Percentiles rank a stretch among this genome's conserved stretches.
These are phyloP conservation scores for Penicillium sp. DNA, from an alignment of 2,329 filamentous ascomycete species.

Conservation along the genomic window DNA sequence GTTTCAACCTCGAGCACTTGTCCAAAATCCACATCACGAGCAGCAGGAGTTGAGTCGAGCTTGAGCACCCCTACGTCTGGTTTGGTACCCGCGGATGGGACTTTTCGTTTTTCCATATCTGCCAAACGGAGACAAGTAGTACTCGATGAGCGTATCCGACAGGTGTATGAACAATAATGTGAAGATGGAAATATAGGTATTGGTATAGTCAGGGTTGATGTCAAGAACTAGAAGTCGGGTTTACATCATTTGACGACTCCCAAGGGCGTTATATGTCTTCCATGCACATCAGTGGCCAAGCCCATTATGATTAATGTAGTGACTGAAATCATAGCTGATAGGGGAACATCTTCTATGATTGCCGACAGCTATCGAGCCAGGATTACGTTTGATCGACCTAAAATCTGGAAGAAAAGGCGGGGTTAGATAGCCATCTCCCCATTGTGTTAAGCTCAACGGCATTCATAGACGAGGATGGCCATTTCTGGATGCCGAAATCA, in stretches of 20 bases:
- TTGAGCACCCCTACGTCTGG: constrained; percentile 22
- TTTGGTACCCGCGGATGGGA: background rate
- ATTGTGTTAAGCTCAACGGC: background rate
- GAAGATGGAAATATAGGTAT: too few relatives aligned
- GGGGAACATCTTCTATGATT: background rate
- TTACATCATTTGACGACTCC: background rate
- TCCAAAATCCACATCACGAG: constrained; percentile 28
- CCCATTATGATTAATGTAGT: too few relatives aligned
- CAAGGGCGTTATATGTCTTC: constrained; percentile 1
- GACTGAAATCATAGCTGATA: background rate
- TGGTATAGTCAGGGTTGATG: too few relatives aligned
- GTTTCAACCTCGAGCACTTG: constrained; percentile 24
- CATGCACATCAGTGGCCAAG: background rate
- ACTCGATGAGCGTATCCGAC: too few relatives aligned
- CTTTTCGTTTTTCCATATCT: constrained; percentile 22
- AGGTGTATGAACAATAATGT: too few relatives aligned
- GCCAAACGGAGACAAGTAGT: background rate
- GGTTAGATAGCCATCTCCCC: background rate
- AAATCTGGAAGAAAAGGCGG: background rate
- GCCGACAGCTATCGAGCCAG: background rate
- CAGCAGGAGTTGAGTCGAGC: constrained; percentile 6
- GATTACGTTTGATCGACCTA: background rate
- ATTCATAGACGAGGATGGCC: background rate
- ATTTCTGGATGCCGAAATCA: background rate
- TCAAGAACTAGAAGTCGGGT: background rate